phyloP scores from a whole-genome alignment of 768 basidiomycete species.

The Phylloporus sp. region DNA sequence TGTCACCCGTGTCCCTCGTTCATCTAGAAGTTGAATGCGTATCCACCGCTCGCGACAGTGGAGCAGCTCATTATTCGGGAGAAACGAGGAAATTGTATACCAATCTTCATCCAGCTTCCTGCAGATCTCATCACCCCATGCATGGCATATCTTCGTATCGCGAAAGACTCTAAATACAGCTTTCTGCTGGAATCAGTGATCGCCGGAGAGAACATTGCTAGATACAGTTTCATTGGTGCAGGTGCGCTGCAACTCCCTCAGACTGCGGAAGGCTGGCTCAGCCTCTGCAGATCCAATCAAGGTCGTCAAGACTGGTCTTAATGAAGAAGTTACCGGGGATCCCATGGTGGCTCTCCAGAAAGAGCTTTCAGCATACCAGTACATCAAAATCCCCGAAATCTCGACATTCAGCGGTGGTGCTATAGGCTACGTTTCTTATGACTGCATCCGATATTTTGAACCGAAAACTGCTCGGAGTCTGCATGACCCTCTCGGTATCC shows the following conservation, averaged over 20 bases:
- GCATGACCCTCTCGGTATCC: conserved; percentile 77
- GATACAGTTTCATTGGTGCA: conserved; percentile 95
- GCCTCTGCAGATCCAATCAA: conserved; percentile 77
- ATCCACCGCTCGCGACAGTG: conserved; percentile 68
- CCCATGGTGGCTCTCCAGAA: conserved; percentile 80
- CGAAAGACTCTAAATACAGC: conserved; percentile 89
- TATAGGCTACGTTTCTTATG: conserved; percentile 95
- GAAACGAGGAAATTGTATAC: conserved; percentile 87
- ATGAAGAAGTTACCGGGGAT: conserved; percentile 79
- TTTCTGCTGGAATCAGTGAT: conserved; percentile 93
- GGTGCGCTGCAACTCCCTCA: conserved; percentile 46
- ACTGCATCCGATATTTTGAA: conserved; percentile 95
- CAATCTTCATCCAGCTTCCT: conserved; percentile 87
- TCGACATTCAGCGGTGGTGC: conserved; percentile 97
- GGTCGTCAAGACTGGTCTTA: conserved; percentile 82
- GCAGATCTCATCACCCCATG: conserved; percentile 97
- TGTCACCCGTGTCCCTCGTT: conserved; percentile 51
- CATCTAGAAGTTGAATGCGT: conserved; percentile 57
- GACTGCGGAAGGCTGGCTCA: neutral
- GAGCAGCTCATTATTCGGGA: conserved; percentile 75
- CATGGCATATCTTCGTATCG: conserved; percentile 90
- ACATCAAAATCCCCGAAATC: conserved; percentile 86
- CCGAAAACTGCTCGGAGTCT: conserved; percentile 80
- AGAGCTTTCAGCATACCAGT: conserved; percentile 81
- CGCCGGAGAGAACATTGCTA: conserved; percentile 83